A percentile compares a stretch with the other conserved stretches of the same genome.
These are phyloP conservation scores for Brassica carinata DNA, from an alignment of 345 rosid species.

Conservation along the genomic window DNA sequence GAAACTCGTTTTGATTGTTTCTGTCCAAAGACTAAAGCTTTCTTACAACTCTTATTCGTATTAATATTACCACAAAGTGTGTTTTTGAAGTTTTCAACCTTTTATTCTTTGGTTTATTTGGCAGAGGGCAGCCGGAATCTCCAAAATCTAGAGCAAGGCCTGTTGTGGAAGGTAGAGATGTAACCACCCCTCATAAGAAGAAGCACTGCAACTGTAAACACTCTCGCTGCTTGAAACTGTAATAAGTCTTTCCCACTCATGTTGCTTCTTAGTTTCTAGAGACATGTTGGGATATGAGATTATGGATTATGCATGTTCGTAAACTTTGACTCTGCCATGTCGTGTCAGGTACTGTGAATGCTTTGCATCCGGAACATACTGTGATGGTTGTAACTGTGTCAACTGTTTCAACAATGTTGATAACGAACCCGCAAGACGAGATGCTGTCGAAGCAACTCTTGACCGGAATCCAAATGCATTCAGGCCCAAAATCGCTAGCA, in stretches of 20 bases:
- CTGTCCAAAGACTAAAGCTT: not conserved
- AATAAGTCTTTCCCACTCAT: slow-evolving; percentile 38
- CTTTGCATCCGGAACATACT: slow-evolving; percentile 94
- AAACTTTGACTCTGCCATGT: not conserved
- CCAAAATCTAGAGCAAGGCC: slow-evolving; percentile 73
- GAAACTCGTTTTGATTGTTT: slow-evolving; percentile 16
- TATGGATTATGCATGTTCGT: no score
- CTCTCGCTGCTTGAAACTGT: slow-evolving; percentile 97
- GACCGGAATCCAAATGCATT: slow-evolving; percentile 98
- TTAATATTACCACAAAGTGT: not conserved
- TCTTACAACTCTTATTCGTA: not conserved
- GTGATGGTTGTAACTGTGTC: slow-evolving; percentile 97
- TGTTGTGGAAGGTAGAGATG: slow-evolving; percentile 69
- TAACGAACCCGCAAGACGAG: slow-evolving; percentile 84
- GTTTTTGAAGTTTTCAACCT: slow-evolving; percentile 5
- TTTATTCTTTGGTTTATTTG: not conserved
- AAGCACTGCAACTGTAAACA: slow-evolving; percentile 98
- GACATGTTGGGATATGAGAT: no score
- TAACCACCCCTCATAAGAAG: slow-evolving; percentile 89
- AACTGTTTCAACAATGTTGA: slow-evolving; percentile 94
- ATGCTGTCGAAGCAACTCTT: slow-evolving; percentile 89
- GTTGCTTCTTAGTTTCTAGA: not conserved
- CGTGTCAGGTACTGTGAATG: slow-evolving; percentile 90
- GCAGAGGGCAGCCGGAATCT: slow-evolving; percentile 75
- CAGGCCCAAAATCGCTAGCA: slow-evolving; percentile 95